Base-by-base conservation (phyloP, 495 filamentous ascomycete species). In the Aspergillus kassunensis region DNA sequence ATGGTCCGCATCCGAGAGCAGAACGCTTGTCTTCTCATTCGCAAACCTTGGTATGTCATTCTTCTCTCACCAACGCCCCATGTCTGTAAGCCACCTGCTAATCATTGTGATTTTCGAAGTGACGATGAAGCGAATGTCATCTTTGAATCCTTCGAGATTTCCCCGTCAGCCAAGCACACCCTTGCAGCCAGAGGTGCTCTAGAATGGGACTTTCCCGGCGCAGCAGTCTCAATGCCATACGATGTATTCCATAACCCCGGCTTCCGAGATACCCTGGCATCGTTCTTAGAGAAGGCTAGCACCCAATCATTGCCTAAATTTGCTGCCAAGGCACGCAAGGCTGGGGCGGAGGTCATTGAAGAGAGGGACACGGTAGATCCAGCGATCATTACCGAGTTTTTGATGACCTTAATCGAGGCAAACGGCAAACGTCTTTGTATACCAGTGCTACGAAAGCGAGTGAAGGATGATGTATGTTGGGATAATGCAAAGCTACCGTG, bases 131-230 rank as follows among this genome's bases (percentile, higher is more conserved):
- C n/a, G n/a, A n/a, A n/a, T n/a, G n/a, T n/a, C n/a, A n/a, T 76
- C 7, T 68, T 86, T 31, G 82, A 86, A 56, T 66, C 72, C 1
- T 84, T 84, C 45, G 81, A 86, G 54, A 64, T 78, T 8, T 83
- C 81, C 0, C 63, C 81, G 2, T 47, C 34, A 4, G 74, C 74
- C 8, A 68, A 75, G n/a, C 27, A 71, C 5, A 75, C 81, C 18
- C 61, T 81, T 0, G 68, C 67, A 0, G 46, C 73, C 0, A 43
- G 69, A 33, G 64, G 57, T 23, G 75, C 74, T 0, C 44, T 82
- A 2, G 53, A 69, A 49, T 80, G 70, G 73, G 69, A 78, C 66
- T 70, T 78, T 65, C 63, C 71, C 51, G 55, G 61, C 27, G n/a
- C 59, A 12, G 75, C 74, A 0, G 73, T 73, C 0, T 60, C 67